These are phyloP conservation scores for Penicillium manginii DNA, from an alignment of 495 filamentous ascomycete species.

Conservation along the genomic window DNA sequence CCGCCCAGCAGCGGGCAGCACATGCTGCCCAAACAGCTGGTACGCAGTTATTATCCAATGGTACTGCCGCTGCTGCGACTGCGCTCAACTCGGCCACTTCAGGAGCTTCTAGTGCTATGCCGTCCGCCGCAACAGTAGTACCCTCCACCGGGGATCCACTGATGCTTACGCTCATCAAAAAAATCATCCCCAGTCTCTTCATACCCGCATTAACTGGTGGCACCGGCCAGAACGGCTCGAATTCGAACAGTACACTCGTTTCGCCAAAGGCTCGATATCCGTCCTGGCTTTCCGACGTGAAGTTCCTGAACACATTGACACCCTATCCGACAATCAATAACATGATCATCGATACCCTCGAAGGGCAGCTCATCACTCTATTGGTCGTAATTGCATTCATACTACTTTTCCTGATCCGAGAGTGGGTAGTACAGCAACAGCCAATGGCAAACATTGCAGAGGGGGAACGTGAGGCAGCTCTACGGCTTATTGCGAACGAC, in stretches of 20 bases:
- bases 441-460: slow-evolving; percentile 67
- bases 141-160: slow-evolving; percentile 48
- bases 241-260: slow-evolving; percentile 28
- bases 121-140: slow-evolving; percentile 30
- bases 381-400: slow-evolving; percentile 92
- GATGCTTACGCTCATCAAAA: slow-evolving; percentile 51
- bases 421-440: slow-evolving; percentile 98
- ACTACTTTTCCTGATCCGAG: slow-evolving; percentile 89
- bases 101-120: slow-evolving; percentile 29
- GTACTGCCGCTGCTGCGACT: slow-evolving; percentile 43
- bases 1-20: slow-evolving; percentile 24
- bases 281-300: slow-evolving; percentile 69
- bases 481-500: slow-evolving; percentile 43
- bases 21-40: slow-evolving; percentile 20
- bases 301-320: slow-evolving; percentile 73
- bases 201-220: slow-evolving; percentile 41
- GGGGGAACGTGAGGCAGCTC: slow-evolving; percentile 51
- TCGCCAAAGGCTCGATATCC: slow-evolving; percentile 39
- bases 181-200: slow-evolving; percentile 43
- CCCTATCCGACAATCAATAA: slow-evolving; percentile 74
- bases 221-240: slow-evolving; percentile 17
- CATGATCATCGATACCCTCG: slow-evolving; percentile 78
- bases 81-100: slow-evolving; percentile 25
- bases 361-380: slow-evolving; percentile 91
- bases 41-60: slow-evolving; percentile 28